phyloP scores from a whole-genome alignment of 164 flowering plant genomes.

The Nymphaea thermarum region DNA sequence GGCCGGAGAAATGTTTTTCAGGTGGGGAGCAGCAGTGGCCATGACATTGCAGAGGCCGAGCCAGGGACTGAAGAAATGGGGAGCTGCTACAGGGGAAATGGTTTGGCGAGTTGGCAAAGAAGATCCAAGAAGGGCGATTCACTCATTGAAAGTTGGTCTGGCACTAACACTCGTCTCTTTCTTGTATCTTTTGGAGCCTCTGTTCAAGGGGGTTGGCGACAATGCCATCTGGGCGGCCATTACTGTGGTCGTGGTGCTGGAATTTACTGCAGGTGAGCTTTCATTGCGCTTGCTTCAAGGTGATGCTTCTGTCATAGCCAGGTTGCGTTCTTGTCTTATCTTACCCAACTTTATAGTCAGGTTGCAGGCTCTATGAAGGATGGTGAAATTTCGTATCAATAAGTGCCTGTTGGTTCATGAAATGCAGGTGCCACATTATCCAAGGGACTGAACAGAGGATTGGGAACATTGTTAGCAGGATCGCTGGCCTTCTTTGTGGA shows the following conservation, averaged over 20 bases:
- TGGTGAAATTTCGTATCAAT: too few species aligned
- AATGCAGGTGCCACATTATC: conserved; percentile 73
- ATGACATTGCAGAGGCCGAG: neutral
- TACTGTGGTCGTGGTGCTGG: conserved; percentile 92
- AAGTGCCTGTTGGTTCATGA: too few species aligned
- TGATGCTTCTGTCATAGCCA: too few species aligned
- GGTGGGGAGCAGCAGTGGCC: neutral
- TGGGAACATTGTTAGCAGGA: conserved; percentile 77
- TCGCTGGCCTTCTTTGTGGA: conserved; percentile 67
- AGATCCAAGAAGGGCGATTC: conserved; percentile 69
- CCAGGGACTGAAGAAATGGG: conserved; percentile 18
- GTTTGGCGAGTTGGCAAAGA: conserved; percentile 51
- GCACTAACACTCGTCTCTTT: conserved; percentile 68
- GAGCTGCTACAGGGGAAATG: conserved; percentile 12
- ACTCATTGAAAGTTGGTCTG: conserved; percentile 75
- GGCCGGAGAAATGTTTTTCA: conserved; percentile 6
- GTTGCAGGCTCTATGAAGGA: too few species aligned
- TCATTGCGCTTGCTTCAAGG: neutral
- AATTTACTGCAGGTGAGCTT: conserved; percentile 76
- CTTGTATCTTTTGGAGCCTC: conserved; percentile 65
- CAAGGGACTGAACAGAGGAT: conserved; percentile 82
- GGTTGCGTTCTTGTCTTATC: too few species aligned
- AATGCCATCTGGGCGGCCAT: conserved; percentile 95
- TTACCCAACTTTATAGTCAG: too few species aligned
- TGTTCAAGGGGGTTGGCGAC: conserved; percentile 61